phyloP scores from a whole-genome alignment of 2,329 filamentous ascomycete species.

The Stemphylium beticola region DNA sequence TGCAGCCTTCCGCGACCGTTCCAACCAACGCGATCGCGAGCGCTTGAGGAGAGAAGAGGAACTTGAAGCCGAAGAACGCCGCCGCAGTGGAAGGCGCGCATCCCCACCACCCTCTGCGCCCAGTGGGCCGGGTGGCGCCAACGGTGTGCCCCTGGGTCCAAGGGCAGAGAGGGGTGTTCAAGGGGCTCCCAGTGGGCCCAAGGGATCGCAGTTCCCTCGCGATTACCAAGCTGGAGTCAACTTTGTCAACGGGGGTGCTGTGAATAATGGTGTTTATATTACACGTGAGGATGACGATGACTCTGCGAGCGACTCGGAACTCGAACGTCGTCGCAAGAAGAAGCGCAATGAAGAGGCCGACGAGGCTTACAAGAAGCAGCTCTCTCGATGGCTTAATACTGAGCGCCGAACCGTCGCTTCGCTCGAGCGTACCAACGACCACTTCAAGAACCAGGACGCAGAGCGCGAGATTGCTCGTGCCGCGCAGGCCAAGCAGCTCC shows the following conservation, averaged over 20 bases:
- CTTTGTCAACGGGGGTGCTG: conserved; percentile 80
- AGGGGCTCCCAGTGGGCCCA: conserved; percentile 77
- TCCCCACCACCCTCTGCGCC: conserved; percentile 65
- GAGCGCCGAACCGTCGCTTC: conserved; percentile 85
- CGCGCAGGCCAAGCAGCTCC: conserved; percentile 73
- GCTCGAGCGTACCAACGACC: conserved; percentile 80
- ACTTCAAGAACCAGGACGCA: conserved; percentile 76
- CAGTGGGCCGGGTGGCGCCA: conserved; percentile 68
- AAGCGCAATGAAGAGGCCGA: conserved; percentile 79
- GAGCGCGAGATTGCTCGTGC: conserved; percentile 68
- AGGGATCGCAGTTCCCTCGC: conserved; percentile 69
- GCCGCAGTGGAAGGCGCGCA: conserved; percentile 72
- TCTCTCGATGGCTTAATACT: conserved; percentile 88
- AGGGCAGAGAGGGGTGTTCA: conserved; percentile 67
- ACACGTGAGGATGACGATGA: conserved; percentile 83
- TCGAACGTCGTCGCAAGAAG: conserved; percentile 73
- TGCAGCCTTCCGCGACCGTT: conserved; percentile 89
- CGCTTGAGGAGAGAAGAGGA: conserved; percentile 89
- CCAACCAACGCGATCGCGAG: conserved; percentile 86
- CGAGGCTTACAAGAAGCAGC: conserved; percentile 81
- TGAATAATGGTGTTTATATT: conserved; percentile 62
- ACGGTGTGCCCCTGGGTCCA: conserved; percentile 78
- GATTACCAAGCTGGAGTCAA: conserved; percentile 78
- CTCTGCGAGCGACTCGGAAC: conserved; percentile 84
- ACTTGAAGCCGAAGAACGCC: conserved; percentile 83